Conservation (phyloP, 306 rosid genomes). For the Trifolium dubium region DNA sequence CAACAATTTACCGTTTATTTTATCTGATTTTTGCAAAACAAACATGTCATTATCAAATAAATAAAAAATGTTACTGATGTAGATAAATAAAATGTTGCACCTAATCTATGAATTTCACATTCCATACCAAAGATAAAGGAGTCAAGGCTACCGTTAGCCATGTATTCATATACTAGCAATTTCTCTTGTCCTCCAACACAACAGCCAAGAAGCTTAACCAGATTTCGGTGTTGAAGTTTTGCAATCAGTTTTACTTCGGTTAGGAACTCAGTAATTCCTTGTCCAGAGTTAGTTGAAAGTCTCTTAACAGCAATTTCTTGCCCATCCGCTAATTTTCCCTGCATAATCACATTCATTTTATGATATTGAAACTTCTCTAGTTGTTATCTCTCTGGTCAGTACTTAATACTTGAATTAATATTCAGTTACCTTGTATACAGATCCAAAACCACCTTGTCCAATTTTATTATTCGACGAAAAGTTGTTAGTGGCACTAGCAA, state of each 20-base stretch:
- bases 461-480: conserved; percentile 46
- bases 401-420: neutral
- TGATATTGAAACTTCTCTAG: neutral
- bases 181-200: conserved; percentile 48
- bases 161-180: conserved; percentile 38
- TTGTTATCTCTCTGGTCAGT: neutral
- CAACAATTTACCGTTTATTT: conserved; percentile 28
- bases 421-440: conserved; percentile 47
- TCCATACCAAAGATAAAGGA: conserved; percentile 43
- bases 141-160: conserved; percentile 34
- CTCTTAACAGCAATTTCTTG: conserved; percentile 52
- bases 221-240: conserved; percentile 56
- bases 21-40: conserved; percentile 36
- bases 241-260: conserved; percentile 52
- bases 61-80: neutral
- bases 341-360: neutral
- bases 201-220: conserved; percentile 57
- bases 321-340: conserved; percentile 45
- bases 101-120: neutral
- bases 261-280: conserved; percentile 45
- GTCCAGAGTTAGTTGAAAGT: conserved; percentile 46
- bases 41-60: neutral
- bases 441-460: conserved; percentile 62
- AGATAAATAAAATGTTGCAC: neutral
- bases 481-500: conserved; percentile 36